Percentiles rank a stretch among this genome's conserved stretches.
Conservation (phyloP, 2,329 filamentous ascomycete genomes). For the Diaporthe helianthi region DNA sequence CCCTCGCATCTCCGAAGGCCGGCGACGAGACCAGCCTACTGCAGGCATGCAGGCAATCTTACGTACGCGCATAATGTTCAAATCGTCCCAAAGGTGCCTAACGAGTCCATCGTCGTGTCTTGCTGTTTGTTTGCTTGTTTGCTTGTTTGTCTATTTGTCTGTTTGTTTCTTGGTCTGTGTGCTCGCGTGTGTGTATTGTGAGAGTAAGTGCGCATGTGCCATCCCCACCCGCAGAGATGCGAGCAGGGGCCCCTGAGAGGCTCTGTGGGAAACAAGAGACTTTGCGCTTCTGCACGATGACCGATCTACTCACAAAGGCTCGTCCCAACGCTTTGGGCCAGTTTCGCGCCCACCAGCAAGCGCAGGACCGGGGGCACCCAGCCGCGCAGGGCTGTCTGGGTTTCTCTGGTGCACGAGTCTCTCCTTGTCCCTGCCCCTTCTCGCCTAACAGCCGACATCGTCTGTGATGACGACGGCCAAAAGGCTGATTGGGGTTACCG, state of each 20-base stretch:
- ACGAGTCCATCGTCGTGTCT: background rate
- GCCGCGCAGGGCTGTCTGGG: constrained; percentile 8
- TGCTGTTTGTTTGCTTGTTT: background rate
- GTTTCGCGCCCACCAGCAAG: background rate
- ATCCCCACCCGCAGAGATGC: background rate
- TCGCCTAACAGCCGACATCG: background rate
- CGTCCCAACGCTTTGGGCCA: constrained; percentile 16
- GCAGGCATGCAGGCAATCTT: background rate
- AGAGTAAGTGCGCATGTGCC: background rate
- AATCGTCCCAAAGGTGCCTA: background rate
- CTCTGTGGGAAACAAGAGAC: constrained; percentile 14
- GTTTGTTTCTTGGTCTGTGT: background rate
- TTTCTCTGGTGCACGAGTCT: background rate
- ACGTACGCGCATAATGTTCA: background rate
- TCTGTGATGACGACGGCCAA: constrained; percentile 6
- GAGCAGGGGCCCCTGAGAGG: constrained; percentile 23
- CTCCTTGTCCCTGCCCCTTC: background rate
- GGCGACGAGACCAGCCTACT: background rate
- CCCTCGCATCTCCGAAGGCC: background rate
- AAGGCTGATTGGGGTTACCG: constrained; percentile 20
- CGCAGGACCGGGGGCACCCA: background rate
- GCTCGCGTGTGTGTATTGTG: no score
- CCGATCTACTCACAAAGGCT: constrained; percentile 20
- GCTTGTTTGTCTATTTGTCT: background rate
- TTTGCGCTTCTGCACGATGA: constrained; percentile 21